Conservation (phyloP, 2,329 filamentous ascomycete genomes). For the Hypoxylon sp. region DNA sequence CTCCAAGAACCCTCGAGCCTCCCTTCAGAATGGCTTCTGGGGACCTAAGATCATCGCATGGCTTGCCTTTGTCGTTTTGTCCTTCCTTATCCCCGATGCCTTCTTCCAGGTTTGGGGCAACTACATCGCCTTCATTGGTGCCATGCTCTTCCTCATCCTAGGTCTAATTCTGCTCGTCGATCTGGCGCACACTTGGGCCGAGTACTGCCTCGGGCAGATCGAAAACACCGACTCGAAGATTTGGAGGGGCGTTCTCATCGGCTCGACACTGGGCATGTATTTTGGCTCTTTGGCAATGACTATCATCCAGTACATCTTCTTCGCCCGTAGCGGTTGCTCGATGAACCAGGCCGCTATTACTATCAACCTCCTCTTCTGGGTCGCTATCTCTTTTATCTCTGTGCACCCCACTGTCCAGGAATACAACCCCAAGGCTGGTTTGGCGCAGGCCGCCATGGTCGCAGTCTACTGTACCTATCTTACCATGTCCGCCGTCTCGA, state of each 20-base stretch:
- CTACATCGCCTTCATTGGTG: conserved; percentile 86
- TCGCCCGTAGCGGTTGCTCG: conserved; percentile 79
- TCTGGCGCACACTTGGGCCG: conserved; percentile 95
- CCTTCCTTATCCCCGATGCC: conserved; percentile 92
- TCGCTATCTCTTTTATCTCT: conserved; percentile 82
- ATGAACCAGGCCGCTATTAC: conserved; percentile 99
- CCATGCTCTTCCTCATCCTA: conserved; percentile 92
- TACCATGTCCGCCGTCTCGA: conserved; percentile 96
- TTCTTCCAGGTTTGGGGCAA: conserved; percentile 98
- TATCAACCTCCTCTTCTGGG: conserved; percentile 86
- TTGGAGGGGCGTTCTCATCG: conserved; percentile 89
- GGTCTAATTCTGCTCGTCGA: conserved; percentile 93
- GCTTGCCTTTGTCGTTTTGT: conserved; percentile 85
- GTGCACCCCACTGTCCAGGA: conserved; percentile 92
- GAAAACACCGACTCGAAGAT: conserved; percentile 84
- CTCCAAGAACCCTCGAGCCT: conserved; percentile 86
- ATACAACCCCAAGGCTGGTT: conserved; percentile 88
- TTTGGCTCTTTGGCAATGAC: conserved; percentile 91
- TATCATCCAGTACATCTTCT: conserved; percentile 96
- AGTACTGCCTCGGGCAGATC: conserved; percentile 93
- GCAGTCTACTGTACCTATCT: conserved; percentile 98
- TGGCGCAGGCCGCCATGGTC: conserved; percentile 98
- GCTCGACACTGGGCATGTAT: conserved; percentile 95
- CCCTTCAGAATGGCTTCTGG: conserved; percentile 98
- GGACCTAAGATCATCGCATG: conserved; percentile 93